Evolutionary conservation across 129 eudicot species (phyloP).

Genomic region (Lactuca saligna): DNA sequence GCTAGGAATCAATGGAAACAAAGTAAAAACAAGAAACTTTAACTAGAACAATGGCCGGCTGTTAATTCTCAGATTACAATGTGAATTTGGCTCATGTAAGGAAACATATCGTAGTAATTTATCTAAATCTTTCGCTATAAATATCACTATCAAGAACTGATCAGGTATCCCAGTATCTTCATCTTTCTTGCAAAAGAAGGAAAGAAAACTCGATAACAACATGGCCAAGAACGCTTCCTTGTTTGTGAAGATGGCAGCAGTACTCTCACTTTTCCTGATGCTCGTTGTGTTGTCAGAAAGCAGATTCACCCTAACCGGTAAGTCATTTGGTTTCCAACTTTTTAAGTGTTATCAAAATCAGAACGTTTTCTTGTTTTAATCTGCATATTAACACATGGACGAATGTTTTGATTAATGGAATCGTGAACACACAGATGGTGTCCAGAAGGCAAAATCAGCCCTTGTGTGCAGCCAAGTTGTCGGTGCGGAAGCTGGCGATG

Average conservation of each 20-base stretch:
- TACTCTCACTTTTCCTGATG: constrained; percentile 29
- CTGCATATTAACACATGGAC: background rate
- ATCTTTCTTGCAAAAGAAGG: background rate
- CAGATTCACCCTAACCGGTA: constrained; percentile 8
- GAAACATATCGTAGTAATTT: background rate
- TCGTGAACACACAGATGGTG: background rate
- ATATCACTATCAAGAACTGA: background rate
- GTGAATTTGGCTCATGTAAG: constrained; percentile 6
- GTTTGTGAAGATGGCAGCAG: background rate
- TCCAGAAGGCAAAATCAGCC: background rate
- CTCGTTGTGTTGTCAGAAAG: constrained; percentile 13
- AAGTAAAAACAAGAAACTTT: background rate
- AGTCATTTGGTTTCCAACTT: background rate
- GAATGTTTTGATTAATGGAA: background rate
- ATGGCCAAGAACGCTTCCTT: background rate
- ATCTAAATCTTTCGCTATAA: background rate
- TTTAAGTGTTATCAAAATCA: too few species aligned
- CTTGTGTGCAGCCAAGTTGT: background rate
- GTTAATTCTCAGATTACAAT: constrained; percentile 17
- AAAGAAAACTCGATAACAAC: background rate
- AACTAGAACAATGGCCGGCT: constrained; percentile 9
- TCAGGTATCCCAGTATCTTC: background rate
- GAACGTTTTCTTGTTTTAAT: too few species aligned
- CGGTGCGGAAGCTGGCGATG: background rate
- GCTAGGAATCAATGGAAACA: too few species aligned